A percentile compares a stretch with the other conserved stretches of the same genome.
phyloP scores from a whole-genome alignment of 2,329 filamentous ascomycete species.

The Apiospora kogelbergensis region DNA sequence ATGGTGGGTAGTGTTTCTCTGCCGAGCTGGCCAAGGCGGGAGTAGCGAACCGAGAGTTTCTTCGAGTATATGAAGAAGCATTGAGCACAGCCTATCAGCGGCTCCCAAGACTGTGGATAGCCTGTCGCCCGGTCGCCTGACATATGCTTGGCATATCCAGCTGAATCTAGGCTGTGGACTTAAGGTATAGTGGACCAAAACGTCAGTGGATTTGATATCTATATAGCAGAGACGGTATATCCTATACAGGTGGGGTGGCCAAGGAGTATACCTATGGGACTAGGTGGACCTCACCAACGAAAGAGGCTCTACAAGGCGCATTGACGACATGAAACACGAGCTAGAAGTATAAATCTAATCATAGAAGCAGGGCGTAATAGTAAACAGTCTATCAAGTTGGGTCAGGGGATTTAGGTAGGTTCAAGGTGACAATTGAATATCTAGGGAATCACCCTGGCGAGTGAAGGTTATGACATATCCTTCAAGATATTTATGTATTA shows the following conservation, averaged over 20 bases:
- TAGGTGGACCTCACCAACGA: background rate
- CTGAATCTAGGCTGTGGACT: background rate
- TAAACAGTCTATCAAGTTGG: background rate
- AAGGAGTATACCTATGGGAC: background rate
- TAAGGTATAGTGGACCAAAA: background rate
- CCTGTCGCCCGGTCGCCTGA: background rate
- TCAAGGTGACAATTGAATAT: background rate
- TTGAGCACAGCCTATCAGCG: background rate
- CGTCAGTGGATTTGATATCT: background rate
- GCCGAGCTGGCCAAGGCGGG: background rate
- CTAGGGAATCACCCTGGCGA: background rate
- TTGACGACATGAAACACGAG: background rate
- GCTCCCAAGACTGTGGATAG: no score
- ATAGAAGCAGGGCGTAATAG: background rate
- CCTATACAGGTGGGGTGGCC: background rate
- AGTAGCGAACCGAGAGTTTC: background rate
- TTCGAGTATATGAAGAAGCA: background rate
- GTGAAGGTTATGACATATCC: no score
- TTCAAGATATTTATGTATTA: no score
- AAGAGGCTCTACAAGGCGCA: background rate
- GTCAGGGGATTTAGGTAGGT: no score
- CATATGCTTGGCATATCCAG: background rate
- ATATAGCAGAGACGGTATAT: background rate
- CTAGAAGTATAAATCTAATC: background rate
- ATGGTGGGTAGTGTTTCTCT: background rate